Evolutionary conservation across 2,329 filamentous ascomycete genomes (phyloP).

Genomic region (Arachnopeziza araneosa): DNA sequence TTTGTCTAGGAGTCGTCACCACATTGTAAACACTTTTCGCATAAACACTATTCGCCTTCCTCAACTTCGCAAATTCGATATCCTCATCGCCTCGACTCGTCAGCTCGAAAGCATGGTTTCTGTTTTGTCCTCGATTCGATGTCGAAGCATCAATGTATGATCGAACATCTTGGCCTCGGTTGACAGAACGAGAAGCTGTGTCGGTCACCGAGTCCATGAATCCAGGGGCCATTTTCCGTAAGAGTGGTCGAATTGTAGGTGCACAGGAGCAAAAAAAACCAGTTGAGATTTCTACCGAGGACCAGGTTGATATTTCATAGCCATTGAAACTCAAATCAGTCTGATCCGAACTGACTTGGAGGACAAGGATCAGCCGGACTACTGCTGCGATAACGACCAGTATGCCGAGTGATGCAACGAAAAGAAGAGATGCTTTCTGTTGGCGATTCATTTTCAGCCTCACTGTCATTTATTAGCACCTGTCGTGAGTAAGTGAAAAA

Average conservation of each 20-base stretch:
- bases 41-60: background rate
- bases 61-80: background rate
- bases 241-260: conserved; percentile 14
- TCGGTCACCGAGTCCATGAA: conserved; percentile 1
- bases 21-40: background rate
- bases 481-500: background rate
- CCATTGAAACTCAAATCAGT: background rate
- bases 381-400: conserved; percentile 15
- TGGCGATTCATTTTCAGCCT: conserved; percentile 10
- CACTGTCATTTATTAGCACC: conserved; percentile 2
- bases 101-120: background rate
- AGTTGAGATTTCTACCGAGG: conserved; percentile 13
- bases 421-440: conserved; percentile 14
- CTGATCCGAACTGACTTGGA: background rate
- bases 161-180: background rate
- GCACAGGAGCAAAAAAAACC: conserved; percentile 16
- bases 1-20: background rate
- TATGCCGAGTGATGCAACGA: conserved; percentile 12
- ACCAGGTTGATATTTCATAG: conserved; percentile 14
- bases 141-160: background rate
- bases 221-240: conserved; percentile 11
- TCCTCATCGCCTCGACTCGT: background rate
- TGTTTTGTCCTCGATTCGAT: no score
- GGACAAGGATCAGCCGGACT: conserved; percentile 6
- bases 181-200: background rate